A percentile compares a stretch with the other conserved stretches of the same genome.
Evolutionary conservation across 1,139 yeast species (phyloP).

Genomic region (Yarrowia galli): DNA sequence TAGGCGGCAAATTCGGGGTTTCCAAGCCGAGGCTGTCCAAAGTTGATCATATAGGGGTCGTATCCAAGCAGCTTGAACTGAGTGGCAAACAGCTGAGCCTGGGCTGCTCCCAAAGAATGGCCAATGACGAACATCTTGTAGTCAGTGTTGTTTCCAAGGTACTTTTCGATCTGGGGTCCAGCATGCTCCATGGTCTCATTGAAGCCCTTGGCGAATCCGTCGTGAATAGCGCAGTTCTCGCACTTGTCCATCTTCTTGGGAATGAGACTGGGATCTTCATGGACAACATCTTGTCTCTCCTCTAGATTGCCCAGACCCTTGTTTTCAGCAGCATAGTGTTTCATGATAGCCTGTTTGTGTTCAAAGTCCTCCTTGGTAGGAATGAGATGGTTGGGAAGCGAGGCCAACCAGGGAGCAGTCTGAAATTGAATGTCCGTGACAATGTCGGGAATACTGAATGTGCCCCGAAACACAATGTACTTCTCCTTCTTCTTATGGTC

Average conservation of each 20-base stretch:
- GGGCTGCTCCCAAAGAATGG: constrained; percentile 77
- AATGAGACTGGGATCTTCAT: constrained; percentile 1
- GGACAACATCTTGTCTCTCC: background rate
- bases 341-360: constrained; percentile 3
- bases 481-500: constrained; percentile 54
- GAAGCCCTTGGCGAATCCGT: constrained; percentile 57
- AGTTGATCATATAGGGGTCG: constrained; percentile 61
- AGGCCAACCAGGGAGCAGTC: constrained; percentile 1
- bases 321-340: background rate
- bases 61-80: constrained; percentile 63
- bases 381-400: background rate
- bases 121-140: constrained; percentile 65
- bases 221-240: constrained; percentile 62
- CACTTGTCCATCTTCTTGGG: constrained; percentile 48
- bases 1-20: constrained; percentile 59
- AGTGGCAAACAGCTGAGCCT: constrained; percentile 66
- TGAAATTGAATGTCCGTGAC: constrained; percentile 56
- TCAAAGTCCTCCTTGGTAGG: constrained; percentile 38
- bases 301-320: background rate
- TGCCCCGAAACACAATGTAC: constrained; percentile 62
- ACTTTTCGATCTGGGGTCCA: constrained; percentile 47
- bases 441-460: constrained; percentile 65
- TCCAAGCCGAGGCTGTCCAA: constrained; percentile 70
- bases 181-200: constrained; percentile 50
- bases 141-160: constrained; percentile 51